These are phyloP conservation scores for Closterium sp. DNA, from an alignment of 139 green algal species.

Conservation along the genomic window DNA sequence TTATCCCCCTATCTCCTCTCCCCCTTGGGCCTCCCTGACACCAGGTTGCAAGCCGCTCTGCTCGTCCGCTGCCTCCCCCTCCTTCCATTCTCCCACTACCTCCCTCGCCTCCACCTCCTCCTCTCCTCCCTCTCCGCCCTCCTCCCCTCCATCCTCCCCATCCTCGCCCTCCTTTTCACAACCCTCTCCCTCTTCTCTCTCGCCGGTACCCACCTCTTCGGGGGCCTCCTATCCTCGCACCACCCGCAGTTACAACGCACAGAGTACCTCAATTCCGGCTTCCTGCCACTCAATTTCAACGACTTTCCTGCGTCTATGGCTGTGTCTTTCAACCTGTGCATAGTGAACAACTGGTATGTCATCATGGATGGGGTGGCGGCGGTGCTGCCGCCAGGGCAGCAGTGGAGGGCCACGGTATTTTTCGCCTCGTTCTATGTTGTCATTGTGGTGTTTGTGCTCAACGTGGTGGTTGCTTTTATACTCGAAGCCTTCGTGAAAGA, in stretches of 20 bases:
- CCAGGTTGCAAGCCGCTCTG: background rate
- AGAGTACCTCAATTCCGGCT: constrained; percentile 4
- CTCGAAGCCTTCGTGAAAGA: constrained; percentile 21
- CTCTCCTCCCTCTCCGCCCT: background rate
- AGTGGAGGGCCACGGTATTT: background rate
- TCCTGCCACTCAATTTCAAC: constrained; percentile 15
- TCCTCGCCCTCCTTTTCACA: constrained; percentile 17
- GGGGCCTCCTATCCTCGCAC: background rate
- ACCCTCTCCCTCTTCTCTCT: constrained; percentile 21
- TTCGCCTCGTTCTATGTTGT: constrained; percentile 22
- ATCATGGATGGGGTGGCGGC: constrained; percentile 26
- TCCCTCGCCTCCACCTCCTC: constrained; percentile 6
- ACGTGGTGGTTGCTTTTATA: constrained; percentile 19
- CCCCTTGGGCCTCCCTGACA: background rate
- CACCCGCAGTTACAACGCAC: background rate
- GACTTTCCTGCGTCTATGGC: constrained; percentile 12
- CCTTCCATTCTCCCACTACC: background rate
- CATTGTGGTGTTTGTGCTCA: constrained; percentile 18
- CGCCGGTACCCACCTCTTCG: background rate
- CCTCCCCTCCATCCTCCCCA: constrained; percentile 20
- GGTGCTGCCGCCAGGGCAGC: background rate
- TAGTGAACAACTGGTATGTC: constrained; percentile 36
- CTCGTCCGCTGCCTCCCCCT: constrained; percentile 17
- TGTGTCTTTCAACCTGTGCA: constrained; percentile 13
- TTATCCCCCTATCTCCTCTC: background rate